phyloP scores from a whole-genome alignment of 2,329 filamentous ascomycete species.

The Cladophialophora bantiana region DNA sequence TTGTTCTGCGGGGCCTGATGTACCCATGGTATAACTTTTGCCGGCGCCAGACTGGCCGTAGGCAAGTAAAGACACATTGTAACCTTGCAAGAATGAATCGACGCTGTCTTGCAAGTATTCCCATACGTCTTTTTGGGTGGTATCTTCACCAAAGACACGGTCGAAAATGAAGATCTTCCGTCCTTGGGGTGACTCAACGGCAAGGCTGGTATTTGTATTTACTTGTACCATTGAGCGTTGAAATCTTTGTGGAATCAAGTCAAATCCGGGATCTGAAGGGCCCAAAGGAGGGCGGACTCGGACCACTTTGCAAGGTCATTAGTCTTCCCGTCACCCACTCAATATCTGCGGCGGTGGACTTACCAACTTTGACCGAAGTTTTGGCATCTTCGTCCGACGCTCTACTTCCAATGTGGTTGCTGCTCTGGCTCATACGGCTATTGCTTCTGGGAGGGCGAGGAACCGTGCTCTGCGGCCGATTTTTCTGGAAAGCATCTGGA shows the following conservation, averaged over 20 bases:
- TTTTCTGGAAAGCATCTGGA: conserved; percentile 43
- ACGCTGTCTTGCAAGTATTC: conserved; percentile 92
- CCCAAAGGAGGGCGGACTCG: conserved; percentile 88
- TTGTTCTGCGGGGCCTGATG: conserved; percentile 82
- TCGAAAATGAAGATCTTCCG: conserved; percentile 97
- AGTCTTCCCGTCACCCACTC: conserved; percentile 16
- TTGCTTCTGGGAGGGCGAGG: conserved; percentile 78
- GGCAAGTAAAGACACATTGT: conserved; percentile 96
- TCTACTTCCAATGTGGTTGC: conserved; percentile 75
- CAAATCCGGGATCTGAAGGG: conserved; percentile 85
- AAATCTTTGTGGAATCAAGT: conserved; percentile 94
- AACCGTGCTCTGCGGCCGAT: conserved; percentile 82
- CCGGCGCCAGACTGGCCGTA: conserved; percentile 98
- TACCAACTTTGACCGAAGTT: conserved; percentile 96
- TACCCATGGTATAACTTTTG: conserved; percentile 99
- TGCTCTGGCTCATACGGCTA: conserved; percentile 79
- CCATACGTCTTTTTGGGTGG: conserved; percentile 89
- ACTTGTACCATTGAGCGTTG: conserved; percentile 92
- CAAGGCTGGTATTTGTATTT: conserved; percentile 80
- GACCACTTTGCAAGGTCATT: conserved; percentile 67
- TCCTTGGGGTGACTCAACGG: conserved; percentile 89
- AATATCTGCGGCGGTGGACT: conserved; percentile 46
- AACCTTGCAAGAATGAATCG: conserved; percentile 87
- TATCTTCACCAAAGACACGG: conserved; percentile 84
- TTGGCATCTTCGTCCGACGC: conserved; percentile 88